phyloP scores from a whole-genome alignment of 2,329 filamentous ascomycete genomes.

The Graphium sp. region DNA sequence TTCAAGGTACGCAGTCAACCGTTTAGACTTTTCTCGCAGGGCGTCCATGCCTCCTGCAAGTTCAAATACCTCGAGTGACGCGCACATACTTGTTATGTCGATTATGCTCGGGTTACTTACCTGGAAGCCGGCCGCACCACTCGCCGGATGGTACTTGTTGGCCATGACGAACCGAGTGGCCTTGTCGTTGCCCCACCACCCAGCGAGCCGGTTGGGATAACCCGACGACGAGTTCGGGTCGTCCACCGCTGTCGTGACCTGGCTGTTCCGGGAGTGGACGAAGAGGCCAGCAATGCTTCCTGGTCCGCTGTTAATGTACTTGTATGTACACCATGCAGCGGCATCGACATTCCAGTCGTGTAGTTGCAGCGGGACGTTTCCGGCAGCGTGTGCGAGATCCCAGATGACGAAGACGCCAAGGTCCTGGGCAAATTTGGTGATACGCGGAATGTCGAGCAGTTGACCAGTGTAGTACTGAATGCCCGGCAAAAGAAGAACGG shows the following conservation, averaged over 20 bases:
- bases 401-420: constrained; percentile 63
- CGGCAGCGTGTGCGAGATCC: constrained; percentile 77
- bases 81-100: constrained; percentile 54
- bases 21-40: constrained; percentile 48
- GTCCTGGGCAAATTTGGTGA: constrained; percentile 60
- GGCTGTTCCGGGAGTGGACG: constrained; percentile 59
- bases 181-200: constrained; percentile 82
- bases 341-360: constrained; percentile 90
- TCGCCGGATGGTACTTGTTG: constrained; percentile 60
- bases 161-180: constrained; percentile 66
- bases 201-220: constrained; percentile 53
- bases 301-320: constrained; percentile 79
- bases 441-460: constrained; percentile 64
- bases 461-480: constrained; percentile 91
- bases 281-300: constrained; percentile 68
- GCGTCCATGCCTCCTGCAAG: constrained; percentile 42
- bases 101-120: constrained; percentile 63
- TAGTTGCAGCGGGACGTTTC: constrained; percentile 63
- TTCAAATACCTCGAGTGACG: constrained; percentile 55
- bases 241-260: constrained; percentile 20
- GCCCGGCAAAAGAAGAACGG: constrained; percentile 66
- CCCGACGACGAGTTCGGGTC: constrained; percentile 12
- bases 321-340: constrained; percentile 87
- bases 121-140: constrained; percentile 68
- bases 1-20: constrained; percentile 58